Evolutionary conservation across 1,139 yeast genomes (phyloP).

Genomic region (Blastobotrys malaysiensis): DNA sequence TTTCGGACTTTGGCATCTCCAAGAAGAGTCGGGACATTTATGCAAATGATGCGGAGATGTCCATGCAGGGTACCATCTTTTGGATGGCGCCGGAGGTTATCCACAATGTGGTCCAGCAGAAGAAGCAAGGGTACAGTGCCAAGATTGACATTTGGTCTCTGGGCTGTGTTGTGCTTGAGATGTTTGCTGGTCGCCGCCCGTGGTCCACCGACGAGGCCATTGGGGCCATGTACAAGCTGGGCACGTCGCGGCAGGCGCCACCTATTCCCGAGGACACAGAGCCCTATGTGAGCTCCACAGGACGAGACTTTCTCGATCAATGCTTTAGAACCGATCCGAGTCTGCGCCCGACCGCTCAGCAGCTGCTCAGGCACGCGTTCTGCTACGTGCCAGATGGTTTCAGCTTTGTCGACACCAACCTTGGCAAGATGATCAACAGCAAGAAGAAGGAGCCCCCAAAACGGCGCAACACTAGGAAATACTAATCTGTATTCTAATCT

Average conservation of each 20-base stretch:
- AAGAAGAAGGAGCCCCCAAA: conserved; percentile 38
- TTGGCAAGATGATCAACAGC: conserved; percentile 51
- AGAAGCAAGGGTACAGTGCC: conserved; percentile 91
- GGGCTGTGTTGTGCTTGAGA: conserved; percentile 94
- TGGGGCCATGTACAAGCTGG: conserved; percentile 50
- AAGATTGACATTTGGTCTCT: conserved; percentile 71
- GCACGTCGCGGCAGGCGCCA: conserved; percentile 79
- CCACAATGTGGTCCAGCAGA: conserved; percentile 66
- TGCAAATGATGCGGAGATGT: conserved; percentile 89
- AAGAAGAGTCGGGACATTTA: conserved; percentile 83
- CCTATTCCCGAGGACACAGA: conserved; percentile 88
- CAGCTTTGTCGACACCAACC: conserved; percentile 56
- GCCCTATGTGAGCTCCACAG: conserved; percentile 55
- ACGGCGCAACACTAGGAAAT: conserved; percentile 11
- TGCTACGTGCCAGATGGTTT: conserved; percentile 46
- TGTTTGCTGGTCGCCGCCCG: conserved; percentile 62
- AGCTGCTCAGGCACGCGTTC: conserved; percentile 59
- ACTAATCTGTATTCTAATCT: not conserved
- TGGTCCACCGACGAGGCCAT: conserved; percentile 50
- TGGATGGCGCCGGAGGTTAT: conserved; percentile 99
- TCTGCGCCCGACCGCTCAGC: conserved; percentile 79
- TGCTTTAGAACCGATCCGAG: conserved; percentile 82
- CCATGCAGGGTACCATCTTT: conserved; percentile 96
- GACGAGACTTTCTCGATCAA: conserved; percentile 61
- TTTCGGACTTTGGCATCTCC: conserved; percentile 95